These are phyloP conservation scores for Coelastrella sp. DNA, from an alignment of 139 green algal genomes.

Conservation along the genomic window DNA sequence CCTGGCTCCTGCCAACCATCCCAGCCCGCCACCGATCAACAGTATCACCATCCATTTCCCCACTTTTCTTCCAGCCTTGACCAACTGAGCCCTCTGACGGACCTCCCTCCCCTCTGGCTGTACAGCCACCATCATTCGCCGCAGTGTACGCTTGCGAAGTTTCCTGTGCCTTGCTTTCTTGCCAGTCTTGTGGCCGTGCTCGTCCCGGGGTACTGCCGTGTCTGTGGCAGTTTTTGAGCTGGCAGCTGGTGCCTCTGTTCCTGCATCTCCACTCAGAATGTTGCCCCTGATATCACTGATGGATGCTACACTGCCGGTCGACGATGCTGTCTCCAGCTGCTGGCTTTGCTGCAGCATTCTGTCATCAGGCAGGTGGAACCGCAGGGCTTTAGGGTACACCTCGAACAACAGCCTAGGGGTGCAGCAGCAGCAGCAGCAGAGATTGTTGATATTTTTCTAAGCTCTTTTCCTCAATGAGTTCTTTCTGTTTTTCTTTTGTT, in stretches of 20 bases:
- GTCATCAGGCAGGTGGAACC: constrained; percentile 30
- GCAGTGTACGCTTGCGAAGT: constrained; percentile 23
- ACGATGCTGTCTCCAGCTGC: neutral
- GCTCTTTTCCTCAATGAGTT: too few relatives aligned
- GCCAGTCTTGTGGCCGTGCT: too few relatives aligned
- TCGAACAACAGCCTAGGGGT: constrained; percentile 25
- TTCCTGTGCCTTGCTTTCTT: neutral
- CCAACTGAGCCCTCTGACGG: neutral
- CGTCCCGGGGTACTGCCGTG: neutral
- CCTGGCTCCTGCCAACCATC: neutral
- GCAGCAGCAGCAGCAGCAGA: constrained; percentile 14
- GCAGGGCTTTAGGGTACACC: neutral
- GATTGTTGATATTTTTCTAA: neutral
- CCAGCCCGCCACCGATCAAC: neutral
- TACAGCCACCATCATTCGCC: constrained; percentile 11
- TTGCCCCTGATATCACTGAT: constrained; percentile 15
- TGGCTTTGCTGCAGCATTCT: neutral
- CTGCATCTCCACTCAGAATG: neutral
- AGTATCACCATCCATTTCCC: neutral
- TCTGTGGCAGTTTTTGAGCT: neutral
- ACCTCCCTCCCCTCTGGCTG: constrained; percentile 18
- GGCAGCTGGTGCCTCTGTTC: neutral
- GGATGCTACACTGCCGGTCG: neutral
- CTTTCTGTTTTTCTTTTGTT: too few relatives aligned
- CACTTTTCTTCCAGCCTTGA: neutral